These are phyloP conservation scores for Suillus variegatus DNA, from an alignment of 768 basidiomycete species.

Conservation along the genomic window DNA sequence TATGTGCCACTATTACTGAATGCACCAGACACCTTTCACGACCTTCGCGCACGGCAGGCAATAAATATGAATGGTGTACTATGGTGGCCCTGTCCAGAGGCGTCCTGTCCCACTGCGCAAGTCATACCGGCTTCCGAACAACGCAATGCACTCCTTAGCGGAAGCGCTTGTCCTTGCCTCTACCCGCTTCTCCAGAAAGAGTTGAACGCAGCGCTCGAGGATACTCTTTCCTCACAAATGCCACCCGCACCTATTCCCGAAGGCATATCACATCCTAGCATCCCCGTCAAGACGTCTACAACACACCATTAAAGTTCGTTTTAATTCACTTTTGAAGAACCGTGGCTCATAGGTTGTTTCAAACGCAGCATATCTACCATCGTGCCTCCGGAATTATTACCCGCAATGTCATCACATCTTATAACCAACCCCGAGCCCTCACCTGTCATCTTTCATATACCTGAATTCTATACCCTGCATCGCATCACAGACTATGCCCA, in stretches of 20 bases:
- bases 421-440: slow-evolving; percentile 17
- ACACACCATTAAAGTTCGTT: slow-evolving; percentile 84
- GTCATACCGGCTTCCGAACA: slow-evolving; percentile 25
- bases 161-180: slow-evolving; percentile 2
- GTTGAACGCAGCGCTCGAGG: slow-evolving; percentile 55
- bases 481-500: slow-evolving; percentile 42
- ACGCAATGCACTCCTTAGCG: slow-evolving; percentile 23
- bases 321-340: neutral
- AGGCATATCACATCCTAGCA: neutral
- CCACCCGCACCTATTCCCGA: slow-evolving; percentile 10
- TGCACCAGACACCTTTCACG: slow-evolving; percentile 55
- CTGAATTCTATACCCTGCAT: slow-evolving; percentile 34
- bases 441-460: slow-evolving; percentile 38
- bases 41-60: slow-evolving; percentile 55
- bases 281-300: slow-evolving; percentile 65
- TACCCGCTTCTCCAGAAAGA: slow-evolving; percentile 44
- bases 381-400: slow-evolving; percentile 51
- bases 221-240: slow-evolving; percentile 37
- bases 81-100: slow-evolving; percentile 49
- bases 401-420: slow-evolving; percentile 41
- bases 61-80: slow-evolving; percentile 34
- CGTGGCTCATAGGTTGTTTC: neutral
- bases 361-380: slow-evolving; percentile 52
- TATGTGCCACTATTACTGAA: slow-evolving; percentile 69
- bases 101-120: neutral